Base-by-base conservation (phyloP, 306 rosid genomes). In the barrel medic (Medicago truncatula) region DNA sequence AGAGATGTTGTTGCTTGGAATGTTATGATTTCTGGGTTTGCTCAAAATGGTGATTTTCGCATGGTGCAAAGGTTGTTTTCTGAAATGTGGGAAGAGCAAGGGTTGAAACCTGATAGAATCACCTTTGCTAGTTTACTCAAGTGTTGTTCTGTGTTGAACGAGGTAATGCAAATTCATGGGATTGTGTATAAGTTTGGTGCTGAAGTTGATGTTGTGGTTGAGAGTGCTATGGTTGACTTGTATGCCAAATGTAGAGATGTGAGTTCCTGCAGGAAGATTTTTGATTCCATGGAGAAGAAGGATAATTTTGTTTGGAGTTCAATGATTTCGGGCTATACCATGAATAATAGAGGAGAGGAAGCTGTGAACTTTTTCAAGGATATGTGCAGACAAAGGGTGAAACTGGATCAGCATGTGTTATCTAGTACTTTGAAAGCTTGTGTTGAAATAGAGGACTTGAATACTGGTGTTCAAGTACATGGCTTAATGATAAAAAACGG, bases 21-120 rank as follows among this genome's bases (percentile, higher is more conserved):
- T 87, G 83, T 87, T 69, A 80, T 87, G 86, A 76, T 84, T 74
- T 79, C 86, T 77, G 90, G 86, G 61, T 80, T 82, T 82, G 88
- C 85, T 79, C 82, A 71, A 74, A 86, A 61, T 70, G 88, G 86
- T 8, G 79, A 82, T 31, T 79, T 63, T 58, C 28, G 34, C 56
- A 67, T 17, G 83, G 90, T 82, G 65, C 70, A 64, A 17, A 73
- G 75, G 79, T 80, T 87, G 83, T 82, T 84, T 77, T 82, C 73
- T 58, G 86, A 87, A 10, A 87, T 87, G 90, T 52, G 77, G 69
- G 77, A 36, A 18, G 34, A 70, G 3, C 75, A 82, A 43, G 83
- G 83, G 6, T 74, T 84, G 78, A 82, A 70, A 20, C 88, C 90
- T 2, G 77, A 84, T 77, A 68, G 74, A 23, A 65, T 72, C 20